Evolutionary conservation across 768 basidiomycete genomes (phyloP).

Genomic region (Podaxis carcinomalis): DNA sequence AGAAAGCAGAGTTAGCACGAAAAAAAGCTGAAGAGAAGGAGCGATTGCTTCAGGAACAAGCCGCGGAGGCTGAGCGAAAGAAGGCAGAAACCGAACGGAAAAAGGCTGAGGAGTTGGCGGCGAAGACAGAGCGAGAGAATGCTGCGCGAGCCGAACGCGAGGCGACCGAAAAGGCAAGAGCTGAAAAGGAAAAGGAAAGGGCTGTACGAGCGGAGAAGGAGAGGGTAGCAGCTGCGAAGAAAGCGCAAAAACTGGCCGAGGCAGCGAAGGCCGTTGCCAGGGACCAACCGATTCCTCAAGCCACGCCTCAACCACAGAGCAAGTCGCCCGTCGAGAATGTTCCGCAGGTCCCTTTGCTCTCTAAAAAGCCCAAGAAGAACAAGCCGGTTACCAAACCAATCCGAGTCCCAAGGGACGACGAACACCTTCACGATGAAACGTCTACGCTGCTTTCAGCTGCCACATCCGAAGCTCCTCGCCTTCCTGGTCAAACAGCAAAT

Average conservation of each 20-base stretch:
- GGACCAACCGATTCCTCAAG: conserved; percentile 8
- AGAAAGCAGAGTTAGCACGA: conserved; percentile 53
- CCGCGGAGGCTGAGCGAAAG: conserved; percentile 47
- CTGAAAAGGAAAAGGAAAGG: conserved; percentile 10
- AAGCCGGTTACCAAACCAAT: conserved; percentile 60
- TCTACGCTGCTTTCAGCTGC: conserved; percentile 40
- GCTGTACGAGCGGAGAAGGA: conserved; percentile 3
- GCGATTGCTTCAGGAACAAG: conserved; percentile 52
- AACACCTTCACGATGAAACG: conserved; percentile 34
- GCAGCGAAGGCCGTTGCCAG: background rate
- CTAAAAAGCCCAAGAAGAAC: conserved; percentile 82
- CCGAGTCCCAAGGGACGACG: conserved; percentile 56
- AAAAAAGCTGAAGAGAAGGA: conserved; percentile 53
- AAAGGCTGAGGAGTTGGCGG: conserved; percentile 33
- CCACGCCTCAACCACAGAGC: conserved; percentile 35
- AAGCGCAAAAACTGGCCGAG: conserved; percentile 19
- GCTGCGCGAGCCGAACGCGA: conserved; percentile 30
- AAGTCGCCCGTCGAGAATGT: conserved; percentile 75
- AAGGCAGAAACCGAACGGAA: conserved; percentile 31
- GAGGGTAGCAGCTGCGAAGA: conserved; percentile 13
- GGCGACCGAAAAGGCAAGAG: conserved; percentile 13
- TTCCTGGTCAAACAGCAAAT: conserved; percentile 31
- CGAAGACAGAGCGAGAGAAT: conserved; percentile 17
- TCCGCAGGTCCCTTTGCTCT: conserved; percentile 70
- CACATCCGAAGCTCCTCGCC: conserved; percentile 42